Evolutionary conservation across 106 monocot species (phyloP), one percentile per base, ranked within the genome.

Genomic region (Triglochin maritima): DNA sequence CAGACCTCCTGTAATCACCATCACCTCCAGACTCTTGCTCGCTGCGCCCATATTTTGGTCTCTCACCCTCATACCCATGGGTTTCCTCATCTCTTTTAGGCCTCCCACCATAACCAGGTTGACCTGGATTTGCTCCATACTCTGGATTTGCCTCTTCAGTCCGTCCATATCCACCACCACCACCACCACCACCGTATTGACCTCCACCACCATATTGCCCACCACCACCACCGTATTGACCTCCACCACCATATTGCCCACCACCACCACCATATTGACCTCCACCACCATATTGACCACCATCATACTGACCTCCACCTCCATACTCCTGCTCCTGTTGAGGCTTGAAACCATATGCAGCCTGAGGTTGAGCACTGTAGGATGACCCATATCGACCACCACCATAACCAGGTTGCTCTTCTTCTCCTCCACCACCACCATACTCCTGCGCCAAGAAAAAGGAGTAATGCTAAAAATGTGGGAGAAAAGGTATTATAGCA

Each of bases 361-460:
- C 56, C 59, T 81, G 76, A 5, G 88, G 82, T 57, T 73, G 80
- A 8, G 81, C 74, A 13, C 56, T 43, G 8, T 74, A 53, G 3
- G 59, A 8, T 42, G 56, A 56, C 14, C 68, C 68, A 11, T 68
- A 46, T 8, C 66, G 5, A 29, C 29, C 29, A 1, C 29, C 29
- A 29, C 29, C 29, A 29, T 29, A 29, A 29, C 29, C 29, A 29
- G 29, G 29, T 29, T 29, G 29, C 29, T 29, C 29, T 29, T 29
- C 29, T 29, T 29, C 29, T 29, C 29, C 29, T 29, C 29, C 29
- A 29, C 29, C 29, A 29, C 29, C 29, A 29, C 29, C 29, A 29
- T 29, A 29, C 29, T 29, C 29, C 29, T 29, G 29, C 29, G 29
- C 29, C 29, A 0, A 29, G 29, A 29, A 29, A 29, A 29, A 29